A percentile compares a stretch with the other conserved stretches of the same genome.
phyloP scores from a whole-genome alignment of 495 filamentous ascomycete genomes.

The Penicillium diatomitis region DNA sequence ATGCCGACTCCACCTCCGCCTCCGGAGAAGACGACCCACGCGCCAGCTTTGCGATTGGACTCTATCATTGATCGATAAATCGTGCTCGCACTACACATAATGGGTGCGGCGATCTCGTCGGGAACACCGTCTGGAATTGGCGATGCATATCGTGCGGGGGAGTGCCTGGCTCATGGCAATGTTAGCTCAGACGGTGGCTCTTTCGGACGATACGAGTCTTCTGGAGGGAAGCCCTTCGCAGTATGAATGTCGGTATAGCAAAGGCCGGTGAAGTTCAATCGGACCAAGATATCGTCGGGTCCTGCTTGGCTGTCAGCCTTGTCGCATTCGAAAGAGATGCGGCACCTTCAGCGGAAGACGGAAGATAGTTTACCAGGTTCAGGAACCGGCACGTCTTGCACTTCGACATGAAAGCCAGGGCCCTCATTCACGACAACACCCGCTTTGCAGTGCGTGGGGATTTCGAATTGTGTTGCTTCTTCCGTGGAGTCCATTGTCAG shows the following conservation, averaged over 20 bases:
- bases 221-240: constrained; percentile 37
- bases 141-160: constrained; percentile 53
- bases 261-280: constrained; percentile 38
- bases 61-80: constrained; percentile 47
- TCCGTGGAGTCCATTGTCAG: background rate
- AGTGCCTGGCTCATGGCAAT: constrained; percentile 30
- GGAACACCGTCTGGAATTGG: constrained; percentile 54
- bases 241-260: constrained; percentile 43
- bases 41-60: constrained; percentile 43
- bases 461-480: constrained; percentile 15
- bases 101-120: constrained; percentile 50
- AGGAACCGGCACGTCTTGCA: constrained; percentile 44
- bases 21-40: constrained; percentile 48
- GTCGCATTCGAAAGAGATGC: too few relatives aligned
- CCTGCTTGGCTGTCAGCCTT: constrained; percentile 12
- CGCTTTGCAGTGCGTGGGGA: constrained; percentile 45
- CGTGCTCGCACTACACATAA: constrained; percentile 51
- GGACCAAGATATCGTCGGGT: constrained; percentile 38
- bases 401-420: constrained; percentile 41
- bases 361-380: constrained; percentile 31
- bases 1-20: constrained; percentile 56
- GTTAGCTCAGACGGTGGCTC: background rate
- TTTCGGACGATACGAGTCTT: constrained; percentile 31
- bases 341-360: background rate
- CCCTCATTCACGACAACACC: constrained; percentile 47